A percentile compares a stretch with the other conserved stretches of the same genome.
These are phyloP conservation scores for Trichosporon ovoides DNA, from an alignment of 1,284 basidiomycete species.

Conservation along the genomic window DNA sequence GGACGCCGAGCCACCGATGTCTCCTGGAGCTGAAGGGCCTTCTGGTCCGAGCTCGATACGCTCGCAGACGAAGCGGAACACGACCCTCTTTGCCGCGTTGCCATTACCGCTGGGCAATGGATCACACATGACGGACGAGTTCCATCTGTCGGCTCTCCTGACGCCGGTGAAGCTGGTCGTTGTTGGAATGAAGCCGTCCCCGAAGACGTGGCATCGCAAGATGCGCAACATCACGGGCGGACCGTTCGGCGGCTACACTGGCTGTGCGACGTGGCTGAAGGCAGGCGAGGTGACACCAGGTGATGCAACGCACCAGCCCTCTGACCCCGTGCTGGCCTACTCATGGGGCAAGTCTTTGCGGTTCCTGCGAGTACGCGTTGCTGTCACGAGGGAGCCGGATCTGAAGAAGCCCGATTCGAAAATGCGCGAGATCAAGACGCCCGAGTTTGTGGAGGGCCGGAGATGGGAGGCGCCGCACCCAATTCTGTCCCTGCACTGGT, in stretches of 20 bases:
- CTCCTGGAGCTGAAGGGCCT: conserved; percentile 11
- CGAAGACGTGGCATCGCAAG: conserved; percentile 87
- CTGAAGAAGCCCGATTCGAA: conserved; percentile 13
- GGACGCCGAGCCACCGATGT: conserved; percentile 21
- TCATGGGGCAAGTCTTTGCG: conserved; percentile 69
- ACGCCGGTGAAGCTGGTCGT: conserved; percentile 87
- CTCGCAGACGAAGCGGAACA: conserved; percentile 49
- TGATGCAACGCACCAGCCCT: conserved; percentile 8
- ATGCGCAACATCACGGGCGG: conserved; percentile 54
- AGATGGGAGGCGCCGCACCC: conserved; percentile 40
- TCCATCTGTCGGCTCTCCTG: conserved; percentile 77
- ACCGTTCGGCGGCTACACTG: conserved; percentile 53
- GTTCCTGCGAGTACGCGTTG: conserved; percentile 56
- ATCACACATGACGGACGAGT: conserved; percentile 72
- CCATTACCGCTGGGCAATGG: conserved; percentile 76
- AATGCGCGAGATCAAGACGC: conserved; percentile 16
- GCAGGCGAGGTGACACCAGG: conserved; percentile 21
- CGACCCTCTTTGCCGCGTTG: conserved; percentile 68
- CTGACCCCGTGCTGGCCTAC: conserved; percentile 68
- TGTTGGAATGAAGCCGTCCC: conserved; percentile 83
- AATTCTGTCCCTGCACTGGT: conserved; percentile 52
- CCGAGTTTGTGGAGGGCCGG: conserved; percentile 44
- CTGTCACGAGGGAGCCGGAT: conserved; percentile 2
- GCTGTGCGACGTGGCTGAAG: conserved; percentile 72
- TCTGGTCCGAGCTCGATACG: conserved; percentile 19